Evolutionary conservation across 441 rosid species (phyloP).

Genomic region (Euphorbia celastroides): DNA sequence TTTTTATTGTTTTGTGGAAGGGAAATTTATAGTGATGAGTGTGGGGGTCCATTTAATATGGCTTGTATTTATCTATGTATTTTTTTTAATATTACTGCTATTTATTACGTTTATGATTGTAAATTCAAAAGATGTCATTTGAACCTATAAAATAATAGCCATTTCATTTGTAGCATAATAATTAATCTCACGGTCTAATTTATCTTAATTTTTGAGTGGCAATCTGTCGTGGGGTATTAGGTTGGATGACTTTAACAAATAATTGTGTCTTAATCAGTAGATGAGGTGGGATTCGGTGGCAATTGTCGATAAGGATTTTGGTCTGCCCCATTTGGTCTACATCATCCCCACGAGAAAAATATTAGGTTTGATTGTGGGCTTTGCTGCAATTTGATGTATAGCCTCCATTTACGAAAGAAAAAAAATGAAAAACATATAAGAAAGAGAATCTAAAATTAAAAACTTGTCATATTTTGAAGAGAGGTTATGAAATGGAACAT

Average conservation of each 20-base stretch:
- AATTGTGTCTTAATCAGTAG: too few relatives aligned
- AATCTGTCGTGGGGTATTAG: neutral
- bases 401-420: too few relatives aligned
- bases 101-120: constrained; percentile 17
- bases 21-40: neutral
- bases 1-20: neutral
- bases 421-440: too few relatives aligned
- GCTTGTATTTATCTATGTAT: constrained; percentile 1
- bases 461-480: too few relatives aligned
- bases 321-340: neutral
- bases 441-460: too few relatives aligned
- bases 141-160: constrained; percentile 14
- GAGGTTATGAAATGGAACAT: too few relatives aligned
- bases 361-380: neutral
- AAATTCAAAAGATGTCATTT: constrained; percentile 20
- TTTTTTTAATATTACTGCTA: neutral
- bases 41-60: constrained; percentile 9
- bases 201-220: neutral
- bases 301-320: neutral
- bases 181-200: too few relatives aligned
- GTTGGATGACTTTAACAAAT: neutral
- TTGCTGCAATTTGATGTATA: too few relatives aligned
- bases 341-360: neutral
- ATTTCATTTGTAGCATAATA: too few relatives aligned
- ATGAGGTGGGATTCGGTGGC: constrained; percentile 6